A percentile compares a stretch with the other conserved stretches of the same genome.
phyloP scores from a whole-genome alignment of 352 stramenopile species.

The Globisporangium mamillatum region DNA sequence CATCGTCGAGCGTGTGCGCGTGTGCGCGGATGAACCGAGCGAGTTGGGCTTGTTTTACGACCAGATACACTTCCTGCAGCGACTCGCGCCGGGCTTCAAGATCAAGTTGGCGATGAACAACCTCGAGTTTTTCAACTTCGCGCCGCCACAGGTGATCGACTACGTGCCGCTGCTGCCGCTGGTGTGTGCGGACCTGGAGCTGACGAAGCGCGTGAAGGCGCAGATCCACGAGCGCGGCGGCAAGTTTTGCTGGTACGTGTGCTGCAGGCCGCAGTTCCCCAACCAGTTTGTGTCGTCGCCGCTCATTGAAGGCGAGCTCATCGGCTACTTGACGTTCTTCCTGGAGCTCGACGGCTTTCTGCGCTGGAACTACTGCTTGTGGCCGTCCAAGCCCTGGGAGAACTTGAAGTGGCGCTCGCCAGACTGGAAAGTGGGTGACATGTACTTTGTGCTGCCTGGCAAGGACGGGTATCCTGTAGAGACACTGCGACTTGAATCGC shows the following conservation, averaged over 20 bases:
- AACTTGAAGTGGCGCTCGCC: constrained; percentile 60
- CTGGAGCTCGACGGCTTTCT: constrained; percentile 77
- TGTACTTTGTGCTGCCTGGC: constrained; percentile 82
- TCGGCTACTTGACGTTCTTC: constrained; percentile 76
- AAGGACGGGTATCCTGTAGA: constrained; percentile 58
- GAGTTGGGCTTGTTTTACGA: constrained; percentile 55
- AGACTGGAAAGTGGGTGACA: constrained; percentile 74
- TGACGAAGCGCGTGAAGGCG: constrained; percentile 48
- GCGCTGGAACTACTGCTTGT: constrained; percentile 83
- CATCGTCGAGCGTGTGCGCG: constrained; percentile 58
- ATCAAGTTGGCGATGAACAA: constrained; percentile 79
- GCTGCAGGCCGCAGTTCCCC: constrained; percentile 58
- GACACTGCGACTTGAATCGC: constrained; percentile 64
- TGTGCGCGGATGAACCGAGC: constrained; percentile 71
- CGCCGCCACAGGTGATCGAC: constrained; percentile 64
- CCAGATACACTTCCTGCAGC: constrained; percentile 64
- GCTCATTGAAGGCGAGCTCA: constrained; percentile 65
- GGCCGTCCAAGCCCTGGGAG: constrained; percentile 55
- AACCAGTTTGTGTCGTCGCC: constrained; percentile 83
- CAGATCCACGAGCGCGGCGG: constrained; percentile 56
- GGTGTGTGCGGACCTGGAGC: constrained; percentile 57
- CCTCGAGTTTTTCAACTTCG: constrained; percentile 63
- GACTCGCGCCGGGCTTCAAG: constrained; percentile 57
- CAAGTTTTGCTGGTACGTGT: constrained; percentile 81
- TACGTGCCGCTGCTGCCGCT: constrained; percentile 69